Conservation (phyloP, 768 basidiomycete genomes). For the Sutorius australiensis region DNA sequence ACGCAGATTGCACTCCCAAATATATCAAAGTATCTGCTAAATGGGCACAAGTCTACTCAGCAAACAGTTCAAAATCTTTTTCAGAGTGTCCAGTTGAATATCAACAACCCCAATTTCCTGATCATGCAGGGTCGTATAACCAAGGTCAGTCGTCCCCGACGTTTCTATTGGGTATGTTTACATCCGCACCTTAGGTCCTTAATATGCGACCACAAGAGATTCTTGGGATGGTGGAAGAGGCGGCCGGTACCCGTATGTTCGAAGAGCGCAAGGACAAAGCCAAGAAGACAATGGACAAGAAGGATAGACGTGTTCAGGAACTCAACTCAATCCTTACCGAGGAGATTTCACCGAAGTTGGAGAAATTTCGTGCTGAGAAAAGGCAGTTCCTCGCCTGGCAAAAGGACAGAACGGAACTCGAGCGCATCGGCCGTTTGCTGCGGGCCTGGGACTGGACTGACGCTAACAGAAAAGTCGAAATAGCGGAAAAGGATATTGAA, state of each 20-base stretch:
- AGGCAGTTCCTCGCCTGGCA: constrained; percentile 86
- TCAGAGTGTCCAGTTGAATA: constrained; percentile 96
- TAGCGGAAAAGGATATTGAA: constrained; percentile 55
- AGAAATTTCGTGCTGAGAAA: constrained; percentile 87
- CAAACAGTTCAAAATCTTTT: constrained; percentile 85
- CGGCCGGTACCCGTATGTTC: constrained; percentile 98
- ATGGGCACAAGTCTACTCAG: constrained; percentile 91
- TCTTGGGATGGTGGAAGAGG: constrained; percentile 97
- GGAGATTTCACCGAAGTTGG: constrained; percentile 92
- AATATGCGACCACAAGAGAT: constrained; percentile 99
- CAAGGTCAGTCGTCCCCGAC: constrained; percentile 51
- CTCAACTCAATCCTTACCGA: constrained; percentile 74
- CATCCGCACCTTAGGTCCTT: constrained; percentile 48
- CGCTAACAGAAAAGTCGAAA: constrained; percentile 45
- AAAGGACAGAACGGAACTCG: constrained; percentile 83
- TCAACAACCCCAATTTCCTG: constrained; percentile 99
- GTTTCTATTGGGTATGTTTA: not conserved
- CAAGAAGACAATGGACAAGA: constrained; percentile 92
- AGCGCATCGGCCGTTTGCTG: constrained; percentile 74
- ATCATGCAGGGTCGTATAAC: constrained; percentile 99
- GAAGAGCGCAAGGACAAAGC: constrained; percentile 98
- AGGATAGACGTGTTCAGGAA: constrained; percentile 93
- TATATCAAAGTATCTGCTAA: constrained; percentile 90
- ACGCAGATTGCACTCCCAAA: constrained; percentile 89
- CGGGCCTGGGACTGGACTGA: constrained; percentile 89